Base-by-base conservation (phyloP, 1,284 basidiomycete genomes). In the Phylloporus sp. region DNA sequence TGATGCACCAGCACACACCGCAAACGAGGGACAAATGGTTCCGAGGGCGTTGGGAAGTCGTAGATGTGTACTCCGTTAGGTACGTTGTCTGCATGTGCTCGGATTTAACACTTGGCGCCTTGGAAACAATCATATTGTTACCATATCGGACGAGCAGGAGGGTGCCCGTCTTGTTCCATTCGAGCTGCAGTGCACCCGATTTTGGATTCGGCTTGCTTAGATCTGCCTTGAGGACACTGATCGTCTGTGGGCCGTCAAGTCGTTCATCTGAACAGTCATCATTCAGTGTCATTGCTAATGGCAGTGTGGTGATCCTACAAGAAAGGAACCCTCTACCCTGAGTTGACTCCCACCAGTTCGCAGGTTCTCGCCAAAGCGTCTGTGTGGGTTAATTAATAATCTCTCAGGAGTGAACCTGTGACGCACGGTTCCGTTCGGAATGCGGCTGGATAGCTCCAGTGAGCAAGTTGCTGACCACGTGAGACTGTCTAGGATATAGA, bases 331-430 rank as follows among this genome's bases (percentile, higher is more conserved):
- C 93, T 66, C 91, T 87, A 20, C 91, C 92, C 73, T 90, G 86
- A 0, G 93, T 94, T 1, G 90, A 85, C 77, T 91, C 91, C 43
- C 94, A 80, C 95, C 95, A 96, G 69, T 89, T 89, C 0, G 83
- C 72, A 4, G 94, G 94, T 76, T 96, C 95, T 65, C 89, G 86
- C 94, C 94, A 96, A 14, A 94, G 83, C 20, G 81, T 85, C 94
- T 95, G 71, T 65, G 25, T 41, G 53, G 25, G 43, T 56, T 12
- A 10, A 62, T 73, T 32, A 67, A 62, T 41, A 12, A 25, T 23
- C 43, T 29, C 35, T 45, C 19, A 32, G 8, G 29, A 57, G 17
- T 32, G 11, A 25, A 49, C 15, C 32, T 17, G 55, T 25, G 3
- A 81, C 91, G 73, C 77, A 94, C 93, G 64, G 85, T 85, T 59